phyloP scores from a whole-genome alignment of 202 grass and related monocot species.

The Zizania palustris region DNA sequence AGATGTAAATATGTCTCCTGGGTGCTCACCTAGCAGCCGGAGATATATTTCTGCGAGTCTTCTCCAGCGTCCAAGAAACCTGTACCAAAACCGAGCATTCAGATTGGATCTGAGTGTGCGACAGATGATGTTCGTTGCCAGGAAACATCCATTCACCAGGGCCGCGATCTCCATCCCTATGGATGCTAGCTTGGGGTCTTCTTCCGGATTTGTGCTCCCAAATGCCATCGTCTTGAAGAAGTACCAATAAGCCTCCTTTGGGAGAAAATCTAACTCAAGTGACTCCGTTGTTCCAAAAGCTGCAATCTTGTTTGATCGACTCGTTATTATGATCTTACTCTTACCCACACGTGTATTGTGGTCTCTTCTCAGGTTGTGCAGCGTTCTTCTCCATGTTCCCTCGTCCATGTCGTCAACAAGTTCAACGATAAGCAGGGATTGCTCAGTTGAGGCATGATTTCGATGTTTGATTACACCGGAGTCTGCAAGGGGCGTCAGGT shows the following conservation, averaged over 20 bases:
- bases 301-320: slow-evolving; percentile 12
- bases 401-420: neutral
- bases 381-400: slow-evolving; percentile 6
- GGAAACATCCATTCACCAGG: neutral
- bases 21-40: neutral
- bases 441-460: neutral
- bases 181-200: neutral
- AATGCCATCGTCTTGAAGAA: slow-evolving; percentile 24
- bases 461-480: slow-evolving; percentile 6
- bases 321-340: slow-evolving; percentile 34
- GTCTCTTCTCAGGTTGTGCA: neutral
- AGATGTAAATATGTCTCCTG: neutral
- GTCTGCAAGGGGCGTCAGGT: neutral
- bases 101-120: slow-evolving; percentile 14
- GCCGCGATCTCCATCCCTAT: neutral
- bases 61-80: neutral
- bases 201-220: neutral
- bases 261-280: neutral
- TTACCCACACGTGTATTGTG: neutral
- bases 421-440: slow-evolving; percentile 26
- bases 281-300: slow-evolving; percentile 13
- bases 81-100: neutral
- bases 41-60: neutral
- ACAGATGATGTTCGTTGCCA: neutral
- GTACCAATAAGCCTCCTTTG: slow-evolving; percentile 28